These are phyloP conservation scores for Phoma herbarum DNA, from an alignment of 2,329 filamentous ascomycete species.

Conservation along the genomic window DNA sequence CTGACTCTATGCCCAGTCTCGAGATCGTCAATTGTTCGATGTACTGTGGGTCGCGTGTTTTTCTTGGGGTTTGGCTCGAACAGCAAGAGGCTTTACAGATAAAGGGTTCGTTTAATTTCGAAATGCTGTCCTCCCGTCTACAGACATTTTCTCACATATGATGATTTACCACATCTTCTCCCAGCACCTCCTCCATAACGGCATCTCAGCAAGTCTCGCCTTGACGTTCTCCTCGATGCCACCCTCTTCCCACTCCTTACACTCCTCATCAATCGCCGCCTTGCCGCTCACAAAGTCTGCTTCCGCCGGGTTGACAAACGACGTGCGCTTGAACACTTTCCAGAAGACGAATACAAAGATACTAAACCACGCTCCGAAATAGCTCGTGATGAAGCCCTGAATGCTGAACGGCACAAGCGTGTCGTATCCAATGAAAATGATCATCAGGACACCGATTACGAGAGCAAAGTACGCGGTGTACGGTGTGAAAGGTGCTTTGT, in stretches of 20 bases:
- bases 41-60: no score
- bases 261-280: conserved; percentile 52
- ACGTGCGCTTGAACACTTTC: conserved; percentile 71
- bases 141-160: no score
- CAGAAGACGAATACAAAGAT: conserved; percentile 62
- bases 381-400: conserved; percentile 57
- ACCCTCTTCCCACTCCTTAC: conserved; percentile 39
- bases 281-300: conserved; percentile 56
- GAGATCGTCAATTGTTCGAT: no score
- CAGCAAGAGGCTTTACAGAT: no score
- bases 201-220: conserved; percentile 18
- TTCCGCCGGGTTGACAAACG: conserved; percentile 49
- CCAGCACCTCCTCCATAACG: conserved; percentile 17
- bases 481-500: conserved; percentile 14
- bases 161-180: conserved; percentile 21
- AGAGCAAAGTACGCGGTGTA: conserved; percentile 20
- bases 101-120: no score
- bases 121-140: no score
- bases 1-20: no score
- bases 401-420: conserved; percentile 61
- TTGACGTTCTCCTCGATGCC: conserved; percentile 18
- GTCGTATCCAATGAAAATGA: conserved; percentile 54
- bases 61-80: no score
- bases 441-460: conserved; percentile 15
- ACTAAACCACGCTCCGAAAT: conserved; percentile 51